Base-by-base conservation (phyloP, 2,329 filamentous ascomycete species). In the Aspergillus aculeatus region DNA sequence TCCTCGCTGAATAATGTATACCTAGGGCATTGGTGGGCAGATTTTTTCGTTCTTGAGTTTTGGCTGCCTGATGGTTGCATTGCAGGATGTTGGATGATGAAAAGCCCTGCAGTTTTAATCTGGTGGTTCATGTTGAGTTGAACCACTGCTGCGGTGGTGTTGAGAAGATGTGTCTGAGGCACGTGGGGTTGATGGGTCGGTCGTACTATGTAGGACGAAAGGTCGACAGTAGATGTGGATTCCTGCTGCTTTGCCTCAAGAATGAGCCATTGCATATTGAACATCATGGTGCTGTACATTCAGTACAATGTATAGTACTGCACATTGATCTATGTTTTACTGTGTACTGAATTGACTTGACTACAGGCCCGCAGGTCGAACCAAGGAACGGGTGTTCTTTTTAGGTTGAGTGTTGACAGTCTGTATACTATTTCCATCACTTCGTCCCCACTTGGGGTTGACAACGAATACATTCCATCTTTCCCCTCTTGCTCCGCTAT, bases 371-470 rank as follows among this genome's bases (percentile, higher is more conserved):
- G 47, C 35, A 4, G 48, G 41, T 47, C 47, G 63, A 65, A 59
- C 64, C 64, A 62, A 62, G 61, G 63, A 62, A 62, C 61, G 57
- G 47, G 57, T 24, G 59, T 44, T 54, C 47, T 57, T 63, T 63
- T 54, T 44, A 56, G 47, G 21, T 54, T 14, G 21, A 52, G n/a
- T 38, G 52, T 54, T 50, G 23, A 41, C 56, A 50, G 29, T 12
- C 31, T 21, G 32, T 35, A 35, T 35, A 35, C 32, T 35, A 35
- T 35, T 35, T 35, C 14, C 32, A 12, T 12, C 12, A 5, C 32
- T 35, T 12, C 11, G 11, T 35, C 61, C 61, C 63, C 64, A 64
- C 64, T 62, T 60, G 50, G 54, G n/a, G 51, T 38, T 44, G 56
- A 65, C 63, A 66, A 65, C 64, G 61, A 63, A 64, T 54, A 53